Evolutionary conservation across 78 protist genomes (phyloP).

Genomic region (Acrasis kona): DNA sequence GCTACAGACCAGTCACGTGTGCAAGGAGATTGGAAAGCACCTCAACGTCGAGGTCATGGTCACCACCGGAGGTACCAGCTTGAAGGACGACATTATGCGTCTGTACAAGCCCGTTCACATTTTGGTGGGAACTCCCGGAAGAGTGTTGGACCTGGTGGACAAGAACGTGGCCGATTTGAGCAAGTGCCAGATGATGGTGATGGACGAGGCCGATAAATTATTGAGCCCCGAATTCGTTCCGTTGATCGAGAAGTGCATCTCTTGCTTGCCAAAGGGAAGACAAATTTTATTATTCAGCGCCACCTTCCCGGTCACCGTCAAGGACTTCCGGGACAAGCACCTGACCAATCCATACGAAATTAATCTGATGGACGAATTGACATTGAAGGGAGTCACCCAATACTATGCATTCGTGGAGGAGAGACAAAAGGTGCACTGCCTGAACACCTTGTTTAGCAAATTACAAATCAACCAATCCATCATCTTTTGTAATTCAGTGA

Average conservation of each 20-base stretch:
- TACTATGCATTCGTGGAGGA: conserved; percentile 98
- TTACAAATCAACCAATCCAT: conserved; percentile 96
- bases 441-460: conserved; percentile 89
- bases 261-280: conserved; percentile 56
- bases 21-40: conserved; percentile 83
- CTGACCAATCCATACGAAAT: conserved; percentile 76
- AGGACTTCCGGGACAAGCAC: conserved; percentile 56
- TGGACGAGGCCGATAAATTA: conserved; percentile 98
- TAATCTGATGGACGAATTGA: conserved; percentile 96
- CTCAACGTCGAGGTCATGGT: conserved; percentile 79
- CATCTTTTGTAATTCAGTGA: conserved; percentile 94
- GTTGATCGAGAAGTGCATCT: conserved; percentile 59
- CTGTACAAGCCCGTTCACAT: conserved; percentile 77
- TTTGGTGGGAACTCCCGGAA: conserved; percentile 92
- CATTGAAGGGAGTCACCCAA: conserved; percentile 95
- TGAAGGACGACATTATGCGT: conserved; percentile 78
- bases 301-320: conserved; percentile 93
- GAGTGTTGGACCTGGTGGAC: conserved; percentile 75
- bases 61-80: conserved; percentile 89
- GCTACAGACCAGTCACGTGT: conserved; percentile 85
- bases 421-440: conserved; percentile 91
- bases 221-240: conserved; percentile 89
- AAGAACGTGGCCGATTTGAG: conserved; percentile 46
- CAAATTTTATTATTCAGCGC: conserved; percentile 93
- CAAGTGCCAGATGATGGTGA: conserved; percentile 52